Evolutionary conservation across 306 rosid genomes (phyloP), one percentile per base, ranked within the genome.

Genomic region (Elaeagnus macrophylla): DNA sequence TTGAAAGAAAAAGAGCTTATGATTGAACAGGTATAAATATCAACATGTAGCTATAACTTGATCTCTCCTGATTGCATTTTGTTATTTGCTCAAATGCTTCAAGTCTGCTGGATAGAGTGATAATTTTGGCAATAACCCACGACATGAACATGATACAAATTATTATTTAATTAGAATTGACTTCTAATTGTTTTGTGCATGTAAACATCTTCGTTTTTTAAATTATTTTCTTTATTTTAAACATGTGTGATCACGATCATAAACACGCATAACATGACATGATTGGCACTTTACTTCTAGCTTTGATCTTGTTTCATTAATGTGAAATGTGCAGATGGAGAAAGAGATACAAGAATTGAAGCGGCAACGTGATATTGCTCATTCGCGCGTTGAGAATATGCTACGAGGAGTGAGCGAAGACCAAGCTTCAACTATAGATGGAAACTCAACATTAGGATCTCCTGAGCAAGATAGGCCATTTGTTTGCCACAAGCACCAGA

Each of bases 311-410:
- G 16, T 45, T 44, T 59, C 50, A 58, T 56, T 16, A 8, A 48
- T 25, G 4, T 62, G 53, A 65, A 62, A 56, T 53, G 47, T 60
- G 71, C 85, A 91, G 96, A 86, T 78, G 99, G 77, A 73, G 40
- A 75, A 66, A 45, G 79, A 80, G 83, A 87, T 91, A 37, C 68
- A 75, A 53, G 96, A 86, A 51, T 55, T 91, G 73, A 82, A 78
- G 19, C 56, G 59, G 64, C 93, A 91, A 45, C 88, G 86, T n/a
- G 78, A 91, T 72, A 62, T 67, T 72, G 89, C 87, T 50, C 83
- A 77, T 51, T 85, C 79, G 66, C 87, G 61, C 43, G 66, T 77
- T 55, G 76, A 81, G 68, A 82, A 61, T 66, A 67, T 77, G 57
- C 59, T 76, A 63, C 77, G 70, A 40, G 61, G 81, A 16, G 74